Conservation (phyloP, 2,329 filamentous ascomycete genomes). For the Coniochaeta sp. region DNA sequence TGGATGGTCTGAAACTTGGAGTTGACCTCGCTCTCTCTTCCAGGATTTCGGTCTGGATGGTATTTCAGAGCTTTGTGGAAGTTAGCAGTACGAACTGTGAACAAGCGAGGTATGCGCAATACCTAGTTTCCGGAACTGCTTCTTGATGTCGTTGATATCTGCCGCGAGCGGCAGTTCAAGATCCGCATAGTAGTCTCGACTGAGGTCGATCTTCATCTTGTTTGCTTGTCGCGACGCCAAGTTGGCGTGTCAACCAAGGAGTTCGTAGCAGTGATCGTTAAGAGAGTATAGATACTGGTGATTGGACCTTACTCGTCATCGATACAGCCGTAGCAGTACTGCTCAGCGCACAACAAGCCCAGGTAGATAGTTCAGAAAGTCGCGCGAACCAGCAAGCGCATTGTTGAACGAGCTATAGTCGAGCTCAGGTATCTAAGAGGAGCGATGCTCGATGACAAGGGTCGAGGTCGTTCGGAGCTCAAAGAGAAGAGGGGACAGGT, state of each 20-base stretch:
- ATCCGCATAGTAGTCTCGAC: constrained; percentile 79
- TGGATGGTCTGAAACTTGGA: constrained; percentile 82
- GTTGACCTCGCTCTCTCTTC: constrained; percentile 71
- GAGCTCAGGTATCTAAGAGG: not conserved
- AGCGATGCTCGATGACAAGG: not conserved
- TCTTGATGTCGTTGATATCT: constrained; percentile 70
- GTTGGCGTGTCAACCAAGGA: not conserved
- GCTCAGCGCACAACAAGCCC: not conserved
- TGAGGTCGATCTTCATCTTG: constrained; percentile 63
- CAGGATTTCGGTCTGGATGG: constrained; percentile 84
- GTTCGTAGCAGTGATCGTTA: not conserved
- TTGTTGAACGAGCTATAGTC: not conserved
- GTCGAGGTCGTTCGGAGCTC: not conserved
- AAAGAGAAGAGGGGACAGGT: not conserved
- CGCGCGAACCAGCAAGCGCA: not conserved
- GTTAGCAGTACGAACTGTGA: constrained; percentile 9
- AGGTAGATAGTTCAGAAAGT: not conserved
- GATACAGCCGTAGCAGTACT: not conserved
- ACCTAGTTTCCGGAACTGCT: constrained; percentile 80
- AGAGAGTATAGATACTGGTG: not conserved
- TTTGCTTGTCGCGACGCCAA: constrained; percentile 35
- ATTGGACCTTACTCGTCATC: not conserved
- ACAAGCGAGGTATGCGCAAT: constrained; percentile 8
- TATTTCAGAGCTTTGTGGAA: constrained; percentile 62
- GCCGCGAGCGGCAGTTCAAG: constrained; percentile 64